Evolutionary conservation across 176 grass and related monocot genomes (phyloP).

Genomic region (Bothriochloa decipiens): DNA sequence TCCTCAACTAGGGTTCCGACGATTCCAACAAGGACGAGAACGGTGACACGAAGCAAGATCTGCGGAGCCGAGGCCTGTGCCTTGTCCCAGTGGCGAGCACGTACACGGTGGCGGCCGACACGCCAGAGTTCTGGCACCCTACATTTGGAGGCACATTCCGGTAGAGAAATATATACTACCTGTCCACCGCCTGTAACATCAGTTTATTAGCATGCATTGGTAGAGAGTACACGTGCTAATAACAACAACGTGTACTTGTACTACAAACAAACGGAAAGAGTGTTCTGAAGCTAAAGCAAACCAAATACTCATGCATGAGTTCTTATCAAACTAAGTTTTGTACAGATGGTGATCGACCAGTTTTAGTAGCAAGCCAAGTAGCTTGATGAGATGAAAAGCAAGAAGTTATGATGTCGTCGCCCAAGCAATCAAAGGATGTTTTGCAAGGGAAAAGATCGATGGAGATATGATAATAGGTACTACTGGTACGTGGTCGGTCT

Average conservation of each 20-base stretch:
- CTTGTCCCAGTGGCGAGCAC: conserved; percentile 90
- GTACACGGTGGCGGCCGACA: conserved; percentile 82
- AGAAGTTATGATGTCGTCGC: conserved; percentile 11
- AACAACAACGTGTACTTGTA: conserved; percentile 34
- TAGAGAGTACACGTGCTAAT: conserved; percentile 18
- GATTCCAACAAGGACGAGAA: conserved; percentile 66
- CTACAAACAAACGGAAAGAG: conserved; percentile 24
- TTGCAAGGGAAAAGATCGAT: background rate
- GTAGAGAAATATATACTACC: conserved; percentile 42
- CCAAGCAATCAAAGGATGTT: conserved; percentile 41
- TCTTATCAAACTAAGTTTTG: conserved; percentile 29
- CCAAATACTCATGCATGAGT: conserved; percentile 24
- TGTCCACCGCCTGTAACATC: too few species aligned
- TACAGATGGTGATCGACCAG: conserved; percentile 31
- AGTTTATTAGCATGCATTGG: conserved; percentile 35
- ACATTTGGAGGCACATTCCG: conserved; percentile 91
- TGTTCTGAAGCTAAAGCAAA: conserved; percentile 52
- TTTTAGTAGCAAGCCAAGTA: conserved; percentile 15
- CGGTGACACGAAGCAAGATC: conserved; percentile 56
- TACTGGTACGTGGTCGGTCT: background rate
- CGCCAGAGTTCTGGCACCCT: conserved; percentile 92
- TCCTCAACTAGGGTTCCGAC: conserved; percentile 47
- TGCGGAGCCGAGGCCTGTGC: conserved; percentile 85
- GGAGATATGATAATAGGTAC: conserved; percentile 13
- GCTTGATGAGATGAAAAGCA: conserved; percentile 47